These are phyloP conservation scores for Chaetomiaceae sp. DNA, from an alignment of 2,329 filamentous ascomycete genomes.

Conservation along the genomic window DNA sequence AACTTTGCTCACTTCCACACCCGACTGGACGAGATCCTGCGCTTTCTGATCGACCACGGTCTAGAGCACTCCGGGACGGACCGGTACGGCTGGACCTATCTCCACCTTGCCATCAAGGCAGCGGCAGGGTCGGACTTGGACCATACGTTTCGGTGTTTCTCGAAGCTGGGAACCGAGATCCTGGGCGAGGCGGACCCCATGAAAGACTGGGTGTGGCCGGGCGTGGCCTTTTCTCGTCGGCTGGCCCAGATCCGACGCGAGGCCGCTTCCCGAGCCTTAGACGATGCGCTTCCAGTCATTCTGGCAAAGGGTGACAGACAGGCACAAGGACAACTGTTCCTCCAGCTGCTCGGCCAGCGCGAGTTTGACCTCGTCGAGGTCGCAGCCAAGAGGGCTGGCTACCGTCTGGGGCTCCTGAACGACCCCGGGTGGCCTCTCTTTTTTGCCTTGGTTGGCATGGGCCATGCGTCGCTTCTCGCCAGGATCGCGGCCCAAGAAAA, in stretches of 20 bases:
- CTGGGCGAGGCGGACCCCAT: background rate
- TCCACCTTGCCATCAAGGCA: background rate
- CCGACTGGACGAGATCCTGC: slow-evolving; percentile 9
- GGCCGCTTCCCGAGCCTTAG: background rate
- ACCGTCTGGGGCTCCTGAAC: background rate
- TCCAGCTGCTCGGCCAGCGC: slow-evolving; percentile 4
- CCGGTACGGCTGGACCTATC: background rate
- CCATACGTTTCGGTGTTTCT: background rate
- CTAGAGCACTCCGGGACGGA: background rate
- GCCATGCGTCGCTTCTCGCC: slow-evolving; percentile 1
- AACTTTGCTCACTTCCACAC: background rate
- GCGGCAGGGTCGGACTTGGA: background rate
- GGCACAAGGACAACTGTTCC: background rate
- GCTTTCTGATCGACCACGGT: slow-evolving; percentile 4
- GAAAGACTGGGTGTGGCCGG: too few relatives aligned
- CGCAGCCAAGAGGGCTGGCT: background rate
- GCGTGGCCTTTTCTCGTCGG: background rate
- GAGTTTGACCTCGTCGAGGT: background rate
- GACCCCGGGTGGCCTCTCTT: background rate
- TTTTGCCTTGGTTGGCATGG: background rate
- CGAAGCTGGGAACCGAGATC: background rate
- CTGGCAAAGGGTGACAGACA: background rate
- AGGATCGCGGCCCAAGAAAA: background rate
- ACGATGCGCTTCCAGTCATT: background rate
- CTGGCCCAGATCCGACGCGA: background rate